Evolutionary conservation across 805 yeast genomes (phyloP).

Genomic region (Nakazawaea populi): DNA sequence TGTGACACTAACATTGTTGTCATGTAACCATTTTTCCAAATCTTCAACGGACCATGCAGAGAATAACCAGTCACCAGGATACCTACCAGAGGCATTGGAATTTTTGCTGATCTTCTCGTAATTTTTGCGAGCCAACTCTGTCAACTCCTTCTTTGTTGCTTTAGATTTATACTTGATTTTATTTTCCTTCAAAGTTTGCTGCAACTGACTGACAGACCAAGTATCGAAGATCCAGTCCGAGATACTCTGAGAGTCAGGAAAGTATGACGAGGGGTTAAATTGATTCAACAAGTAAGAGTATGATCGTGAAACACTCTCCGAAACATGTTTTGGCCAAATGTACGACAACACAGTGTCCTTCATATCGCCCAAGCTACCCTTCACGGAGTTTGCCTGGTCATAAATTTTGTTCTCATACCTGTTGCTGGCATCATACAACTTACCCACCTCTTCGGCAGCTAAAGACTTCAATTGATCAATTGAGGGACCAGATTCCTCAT

Average conservation of each 20-base stretch:
- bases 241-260: constrained; percentile 7
- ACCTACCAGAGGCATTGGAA: constrained; percentile 33
- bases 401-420: background rate
- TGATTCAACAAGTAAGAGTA: constrained; percentile 7
- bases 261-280: background rate
- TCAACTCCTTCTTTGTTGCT: constrained; percentile 32
- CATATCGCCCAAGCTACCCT: constrained; percentile 14
- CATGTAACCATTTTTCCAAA: constrained; percentile 42
- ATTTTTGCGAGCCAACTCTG: constrained; percentile 33
- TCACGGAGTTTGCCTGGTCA: constrained; percentile 6
- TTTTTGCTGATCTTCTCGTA: constrained; percentile 31
- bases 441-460: constrained; percentile 23
- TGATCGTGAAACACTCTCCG: background rate
- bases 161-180: constrained; percentile 23
- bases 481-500: constrained; percentile 14
- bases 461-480: constrained; percentile 17
- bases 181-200: constrained; percentile 25
- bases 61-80: constrained; percentile 49
- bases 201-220: constrained; percentile 33
- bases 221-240: constrained; percentile 44
- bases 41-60: constrained; percentile 46
- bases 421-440: constrained; percentile 12
- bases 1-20: constrained; percentile 33
- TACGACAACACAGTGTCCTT: constrained; percentile 16
- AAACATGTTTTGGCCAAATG: constrained; percentile 9